These are phyloP conservation scores for Pyrrhoderma noxium DNA, from an alignment of 1,284 basidiomycete species.

Conservation along the genomic window DNA sequence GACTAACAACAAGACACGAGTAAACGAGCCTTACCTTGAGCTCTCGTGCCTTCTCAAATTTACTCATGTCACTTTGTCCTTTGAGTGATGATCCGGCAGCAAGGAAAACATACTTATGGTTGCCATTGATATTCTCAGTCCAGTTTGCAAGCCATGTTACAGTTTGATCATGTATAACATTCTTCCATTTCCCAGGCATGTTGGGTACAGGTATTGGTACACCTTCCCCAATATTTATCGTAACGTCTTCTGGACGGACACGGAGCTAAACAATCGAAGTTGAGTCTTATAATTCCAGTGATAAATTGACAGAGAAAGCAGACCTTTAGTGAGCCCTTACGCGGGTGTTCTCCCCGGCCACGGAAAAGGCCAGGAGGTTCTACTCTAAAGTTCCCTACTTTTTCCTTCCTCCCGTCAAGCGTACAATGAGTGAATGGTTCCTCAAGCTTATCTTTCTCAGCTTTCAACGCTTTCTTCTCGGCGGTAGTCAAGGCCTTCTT, in stretches of 20 bases:
- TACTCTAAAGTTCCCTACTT: constrained; percentile 96
- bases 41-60: constrained; percentile 95
- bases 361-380: constrained; percentile 97
- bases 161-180: constrained; percentile 82
- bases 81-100: constrained; percentile 91
- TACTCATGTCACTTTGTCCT: constrained; percentile 91
- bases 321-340: constrained; percentile 94
- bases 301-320: constrained; percentile 17
- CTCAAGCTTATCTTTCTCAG: constrained; percentile 78
- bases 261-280: constrained; percentile 49
- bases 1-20: not conserved
- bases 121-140: constrained; percentile 92
- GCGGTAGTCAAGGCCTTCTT: constrained; percentile 83
- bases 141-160: constrained; percentile 97
- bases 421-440: constrained; percentile 79
- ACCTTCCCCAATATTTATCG: constrained; percentile 82
- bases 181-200: constrained; percentile 82
- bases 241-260: constrained; percentile 88
- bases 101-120: constrained; percentile 94
- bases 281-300: not conserved
- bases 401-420: constrained; percentile 95
- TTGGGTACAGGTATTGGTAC: constrained; percentile 76
- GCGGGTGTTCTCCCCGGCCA: constrained; percentile 97
- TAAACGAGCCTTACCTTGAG: constrained; percentile 60
- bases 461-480: constrained; percentile 88